Evolutionary conservation across 768 basidiomycete genomes (phyloP), one percentile per base, ranked within the genome.

Genomic region (Kwoniella sp.): DNA sequence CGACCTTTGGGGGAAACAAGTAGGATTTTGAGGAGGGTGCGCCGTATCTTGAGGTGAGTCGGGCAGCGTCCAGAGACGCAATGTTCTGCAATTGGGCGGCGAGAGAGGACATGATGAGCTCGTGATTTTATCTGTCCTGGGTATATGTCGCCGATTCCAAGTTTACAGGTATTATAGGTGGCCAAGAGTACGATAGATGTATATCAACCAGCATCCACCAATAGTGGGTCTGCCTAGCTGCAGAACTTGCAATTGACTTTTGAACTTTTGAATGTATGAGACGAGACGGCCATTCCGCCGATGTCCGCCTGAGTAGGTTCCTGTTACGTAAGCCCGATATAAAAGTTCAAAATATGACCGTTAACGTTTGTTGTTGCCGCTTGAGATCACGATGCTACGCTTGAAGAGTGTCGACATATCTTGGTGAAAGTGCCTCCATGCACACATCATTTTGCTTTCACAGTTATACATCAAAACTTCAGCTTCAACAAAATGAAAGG

Each of bases 1-100:
- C 92, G 55, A 91, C 89, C 64, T 85, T 85, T 45, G 89, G 87
- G 15, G 89, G 87, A 80, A 95, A 96, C 37, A 99, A 86, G 82
- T 97, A 97, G 0, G 93, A 94, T 76, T 89, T 87, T 0, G 86
- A 17, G 30, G 80, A 68, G 82, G 83, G 73, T 9, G 81, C 80
- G 85, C 90, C 80, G 86, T 86, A 69, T 85, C 76, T 72, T 15
- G 73, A 87, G 83, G 75, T 80, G 8, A 94, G 85, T 37, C 93
- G 83, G 28, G 86, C 81, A 34, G 88, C 83, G 81, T 96, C 95
- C 30, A 93, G 83, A 5, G 93, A 94, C 9, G 87, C 86, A 67
- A 87, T 86, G 72, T 88, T 85, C 17, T 89, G 88, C 15, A 98
- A 85, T 79, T 97, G 93, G 9, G 83, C 82, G 20, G 92, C 90